Percentiles rank a stretch among this genome's conserved stretches.
These are phyloP conservation scores for Physocladia obscura DNA, from an alignment of 192 early-diverging fungal genomes.

Conservation along the genomic window DNA sequence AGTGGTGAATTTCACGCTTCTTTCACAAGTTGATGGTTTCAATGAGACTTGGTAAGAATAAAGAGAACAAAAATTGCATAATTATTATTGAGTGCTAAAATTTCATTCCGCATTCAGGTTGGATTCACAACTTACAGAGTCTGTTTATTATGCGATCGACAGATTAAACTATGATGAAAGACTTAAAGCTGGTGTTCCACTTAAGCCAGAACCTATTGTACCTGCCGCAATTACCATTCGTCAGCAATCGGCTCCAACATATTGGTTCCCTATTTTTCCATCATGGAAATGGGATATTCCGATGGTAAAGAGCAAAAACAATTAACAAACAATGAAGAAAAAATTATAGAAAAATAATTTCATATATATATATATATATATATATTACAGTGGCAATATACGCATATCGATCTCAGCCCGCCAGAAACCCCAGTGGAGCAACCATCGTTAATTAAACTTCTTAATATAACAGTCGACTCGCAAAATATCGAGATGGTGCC, in stretches of 20 bases:
- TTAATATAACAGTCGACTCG: conserved; percentile 3
- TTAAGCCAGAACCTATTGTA: background rate
- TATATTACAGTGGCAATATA: conserved; percentile 13
- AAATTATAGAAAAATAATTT: background rate
- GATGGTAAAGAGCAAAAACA: background rate
- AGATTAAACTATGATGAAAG: conserved; percentile 8
- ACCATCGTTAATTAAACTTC: background rate
- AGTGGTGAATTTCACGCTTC: background rate
- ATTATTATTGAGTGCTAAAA: no score
- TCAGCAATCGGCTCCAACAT: conserved; percentile 4
- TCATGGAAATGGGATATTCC: conserved; percentile 24
- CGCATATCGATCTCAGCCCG: background rate
- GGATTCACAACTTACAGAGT: background rate
- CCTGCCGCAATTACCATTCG: conserved; percentile 10
- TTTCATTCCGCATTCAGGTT: no score
- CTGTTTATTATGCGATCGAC: background rate
- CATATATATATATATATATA: background rate
- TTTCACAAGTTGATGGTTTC: background rate
- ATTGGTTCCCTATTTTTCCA: conserved; percentile 12
- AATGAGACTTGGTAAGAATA: background rate
- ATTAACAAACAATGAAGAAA: background rate
- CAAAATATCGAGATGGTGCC: background rate
- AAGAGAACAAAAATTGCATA: no score
- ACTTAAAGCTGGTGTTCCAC: background rate
- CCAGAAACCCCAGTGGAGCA: background rate